These are phyloP conservation scores for Backusella luteola DNA, from an alignment of 192 early-diverging fungal species.

Conservation along the genomic window DNA sequence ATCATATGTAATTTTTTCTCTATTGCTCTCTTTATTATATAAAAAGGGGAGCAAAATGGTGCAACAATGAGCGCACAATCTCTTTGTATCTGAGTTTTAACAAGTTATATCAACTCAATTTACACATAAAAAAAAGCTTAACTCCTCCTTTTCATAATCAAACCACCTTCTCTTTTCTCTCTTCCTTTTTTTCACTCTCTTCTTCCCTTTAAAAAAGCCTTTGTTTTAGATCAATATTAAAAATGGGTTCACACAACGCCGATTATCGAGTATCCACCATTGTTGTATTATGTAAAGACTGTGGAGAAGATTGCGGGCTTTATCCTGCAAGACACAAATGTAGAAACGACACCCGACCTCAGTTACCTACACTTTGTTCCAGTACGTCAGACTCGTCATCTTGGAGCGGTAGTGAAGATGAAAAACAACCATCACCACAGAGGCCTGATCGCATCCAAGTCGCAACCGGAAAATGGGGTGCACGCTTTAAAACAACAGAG, in stretches of 20 bases:
- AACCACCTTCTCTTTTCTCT: background rate
- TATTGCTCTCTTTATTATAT: background rate
- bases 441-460: background rate
- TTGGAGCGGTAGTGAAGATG: background rate
- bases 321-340: conserved; percentile 59
- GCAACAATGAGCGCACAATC: background rate
- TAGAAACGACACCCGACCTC: conserved; percentile 16
- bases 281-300: conserved; percentile 59
- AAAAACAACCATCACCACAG: background rate
- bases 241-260: conserved; percentile 28
- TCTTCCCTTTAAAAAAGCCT: background rate
- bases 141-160: background rate
- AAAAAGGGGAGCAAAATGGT: background rate
- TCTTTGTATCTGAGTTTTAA: conserved; percentile 1
- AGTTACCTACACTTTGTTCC: conserved; percentile 8
- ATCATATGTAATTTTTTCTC: background rate
- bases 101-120: background rate
- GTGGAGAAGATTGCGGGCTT: conserved; percentile 57
- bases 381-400: background rate
- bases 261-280: conserved; percentile 61
- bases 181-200: background rate
- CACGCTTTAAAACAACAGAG: background rate
- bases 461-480: background rate
- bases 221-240: background rate
- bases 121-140: background rate